Percentiles rank a stretch among this genome's conserved stretches.
phyloP scores from a whole-genome alignment of 306 rosid genomes.

The Dryas alaskensis region DNA sequence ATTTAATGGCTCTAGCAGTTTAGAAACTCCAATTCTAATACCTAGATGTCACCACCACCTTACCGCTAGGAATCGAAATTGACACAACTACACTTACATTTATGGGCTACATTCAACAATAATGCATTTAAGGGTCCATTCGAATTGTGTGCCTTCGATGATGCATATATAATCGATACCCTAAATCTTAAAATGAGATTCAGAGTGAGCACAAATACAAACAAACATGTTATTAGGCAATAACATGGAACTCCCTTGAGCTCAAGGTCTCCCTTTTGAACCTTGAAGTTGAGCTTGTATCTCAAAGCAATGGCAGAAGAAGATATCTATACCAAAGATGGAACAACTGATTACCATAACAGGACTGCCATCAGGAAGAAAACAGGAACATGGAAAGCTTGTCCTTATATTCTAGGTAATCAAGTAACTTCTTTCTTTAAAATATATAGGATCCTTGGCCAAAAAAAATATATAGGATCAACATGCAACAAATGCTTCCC shows the following conservation, averaged over 20 bases:
- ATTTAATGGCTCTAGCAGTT: neutral
- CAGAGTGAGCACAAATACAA: neutral
- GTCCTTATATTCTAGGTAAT: slow-evolving; percentile 27
- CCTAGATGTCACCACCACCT: neutral
- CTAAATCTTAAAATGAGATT: neutral
- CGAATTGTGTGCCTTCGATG: slow-evolving; percentile 4
- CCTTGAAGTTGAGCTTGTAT: neutral
- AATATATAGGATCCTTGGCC: neutral
- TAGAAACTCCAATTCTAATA: neutral
- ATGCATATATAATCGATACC: neutral
- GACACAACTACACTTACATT: neutral
- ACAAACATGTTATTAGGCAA: neutral
- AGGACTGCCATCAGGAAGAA: slow-evolving; percentile 25
- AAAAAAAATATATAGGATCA: neutral
- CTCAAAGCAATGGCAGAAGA: slow-evolving; percentile 11
- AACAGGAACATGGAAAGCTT: slow-evolving; percentile 34
- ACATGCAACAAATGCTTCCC: neutral
- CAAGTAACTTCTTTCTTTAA: neutral
- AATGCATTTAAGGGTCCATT: neutral
- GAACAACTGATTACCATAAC: slow-evolving; percentile 24
- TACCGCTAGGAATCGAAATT: neutral
- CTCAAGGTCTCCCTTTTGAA: neutral
- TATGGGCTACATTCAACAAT: neutral
- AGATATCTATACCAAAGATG: slow-evolving; percentile 23
- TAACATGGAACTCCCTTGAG: neutral